Conservation (phyloP, 1,139 yeast species). For the Yamadazyma diospyri region DNA sequence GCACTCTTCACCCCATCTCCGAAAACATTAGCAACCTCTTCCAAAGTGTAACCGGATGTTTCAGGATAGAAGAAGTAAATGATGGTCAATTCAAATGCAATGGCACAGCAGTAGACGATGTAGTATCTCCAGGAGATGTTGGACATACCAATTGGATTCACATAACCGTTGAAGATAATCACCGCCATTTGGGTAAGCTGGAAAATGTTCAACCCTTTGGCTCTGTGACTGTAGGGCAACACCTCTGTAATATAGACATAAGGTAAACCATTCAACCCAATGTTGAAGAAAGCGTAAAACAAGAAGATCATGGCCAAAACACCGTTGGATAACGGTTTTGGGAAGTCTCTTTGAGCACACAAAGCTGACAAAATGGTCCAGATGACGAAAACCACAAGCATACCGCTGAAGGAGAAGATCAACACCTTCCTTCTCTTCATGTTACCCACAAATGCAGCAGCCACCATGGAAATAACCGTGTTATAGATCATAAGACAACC, state of each 20-base stretch:
- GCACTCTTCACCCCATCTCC: conserved; percentile 23
- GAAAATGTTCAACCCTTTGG: conserved; percentile 38
- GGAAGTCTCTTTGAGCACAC: conserved; percentile 30
- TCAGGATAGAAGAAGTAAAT: conserved; percentile 45
- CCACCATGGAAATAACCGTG: conserved; percentile 28
- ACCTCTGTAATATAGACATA: conserved; percentile 37
- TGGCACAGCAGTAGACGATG: conserved; percentile 44
- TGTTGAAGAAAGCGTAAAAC: conserved; percentile 30
- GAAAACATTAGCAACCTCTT: conserved; percentile 47
- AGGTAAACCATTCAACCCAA: conserved; percentile 39
- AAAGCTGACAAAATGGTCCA: conserved; percentile 37
- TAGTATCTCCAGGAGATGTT: conserved; percentile 58
- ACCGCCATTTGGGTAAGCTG: conserved; percentile 23
- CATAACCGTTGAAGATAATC: conserved; percentile 33
- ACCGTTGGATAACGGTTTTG: conserved; percentile 30
- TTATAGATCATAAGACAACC: conserved; percentile 41
- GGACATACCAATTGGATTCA: conserved; percentile 54
- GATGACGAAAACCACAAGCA: conserved; percentile 34
- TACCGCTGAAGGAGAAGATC: conserved; percentile 27
- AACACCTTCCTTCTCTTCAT: conserved; percentile 46
- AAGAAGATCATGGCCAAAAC: conserved; percentile 44
- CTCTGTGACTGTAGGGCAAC: conserved; percentile 40
- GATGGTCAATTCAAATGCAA: conserved; percentile 32
- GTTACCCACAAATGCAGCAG: conserved; percentile 26
- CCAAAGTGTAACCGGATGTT: conserved; percentile 51